Percentiles rank a stretch among this genome's conserved stretches.
These are phyloP conservation scores for Urostyla sp. DNA, from an alignment of 73 alveolate species.

Conservation along the genomic window DNA sequence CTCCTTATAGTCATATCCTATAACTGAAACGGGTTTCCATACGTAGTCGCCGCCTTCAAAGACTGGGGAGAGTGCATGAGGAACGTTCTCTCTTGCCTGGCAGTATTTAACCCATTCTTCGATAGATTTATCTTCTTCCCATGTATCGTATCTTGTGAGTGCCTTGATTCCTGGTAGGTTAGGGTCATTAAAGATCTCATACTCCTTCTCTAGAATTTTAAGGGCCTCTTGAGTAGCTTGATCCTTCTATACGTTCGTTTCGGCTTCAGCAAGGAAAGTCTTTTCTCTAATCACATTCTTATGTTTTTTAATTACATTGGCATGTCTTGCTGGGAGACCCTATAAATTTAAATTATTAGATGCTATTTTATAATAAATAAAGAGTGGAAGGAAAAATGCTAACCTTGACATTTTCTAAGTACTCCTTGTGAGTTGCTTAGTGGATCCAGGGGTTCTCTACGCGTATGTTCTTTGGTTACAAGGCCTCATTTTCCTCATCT, in stretches of 20 bases:
- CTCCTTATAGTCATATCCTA: slow-evolving; percentile 83
- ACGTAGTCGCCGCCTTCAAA: slow-evolving; percentile 88
- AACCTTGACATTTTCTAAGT: slow-evolving; percentile 68
- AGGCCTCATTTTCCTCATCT: slow-evolving; percentile 55
- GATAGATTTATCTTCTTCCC: slow-evolving; percentile 88
- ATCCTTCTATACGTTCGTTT: slow-evolving; percentile 52
- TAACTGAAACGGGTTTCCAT: slow-evolving; percentile 92
- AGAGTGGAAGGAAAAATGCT: not conserved
- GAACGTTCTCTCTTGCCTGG: slow-evolving; percentile 85
- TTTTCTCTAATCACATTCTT: slow-evolving; percentile 61
- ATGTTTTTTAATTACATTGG: slow-evolving; percentile 63
- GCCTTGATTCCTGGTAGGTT: slow-evolving; percentile 68
- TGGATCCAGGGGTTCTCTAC: slow-evolving; percentile 77
- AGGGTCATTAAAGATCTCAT: slow-evolving; percentile 75
- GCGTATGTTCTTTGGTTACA: slow-evolving; percentile 59
- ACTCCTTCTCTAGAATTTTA: slow-evolving; percentile 63
- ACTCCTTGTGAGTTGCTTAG: slow-evolving; percentile 70
- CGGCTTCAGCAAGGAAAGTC: slow-evolving; percentile 68
- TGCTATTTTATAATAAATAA: slow-evolving; percentile 28
- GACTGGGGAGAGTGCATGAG: slow-evolving; percentile 93
- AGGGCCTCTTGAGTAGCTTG: slow-evolving; percentile 68
- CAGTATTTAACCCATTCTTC: slow-evolving; percentile 91
- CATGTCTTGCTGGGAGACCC: slow-evolving; percentile 81
- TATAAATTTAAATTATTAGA: slow-evolving; percentile 30
- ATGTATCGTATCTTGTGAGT: slow-evolving; percentile 90